phyloP scores from a whole-genome alignment of 441 rosid genomes.

The Mallotus repandus region DNA sequence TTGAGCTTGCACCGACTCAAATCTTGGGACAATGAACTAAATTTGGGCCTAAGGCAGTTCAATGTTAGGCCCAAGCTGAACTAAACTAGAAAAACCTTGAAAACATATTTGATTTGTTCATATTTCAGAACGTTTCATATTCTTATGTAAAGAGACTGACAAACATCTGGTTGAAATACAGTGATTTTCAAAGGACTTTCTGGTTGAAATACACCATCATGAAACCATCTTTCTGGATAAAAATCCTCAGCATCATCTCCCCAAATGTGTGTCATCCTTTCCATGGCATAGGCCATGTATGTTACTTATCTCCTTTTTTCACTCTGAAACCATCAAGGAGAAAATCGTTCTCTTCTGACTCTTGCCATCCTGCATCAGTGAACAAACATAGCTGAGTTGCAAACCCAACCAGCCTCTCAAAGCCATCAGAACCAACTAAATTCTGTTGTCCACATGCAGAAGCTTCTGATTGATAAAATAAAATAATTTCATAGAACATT shows the following conservation, averaged over 20 bases:
- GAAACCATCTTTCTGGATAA: constrained; percentile 46
- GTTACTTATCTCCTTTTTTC: constrained; percentile 36
- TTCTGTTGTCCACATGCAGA: background rate
- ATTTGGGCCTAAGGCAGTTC: no score
- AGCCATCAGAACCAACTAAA: background rate
- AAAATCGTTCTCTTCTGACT: constrained; percentile 31
- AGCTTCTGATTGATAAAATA: background rate
- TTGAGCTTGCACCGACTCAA: no score
- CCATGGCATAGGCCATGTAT: constrained; percentile 26
- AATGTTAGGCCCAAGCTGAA: no score
- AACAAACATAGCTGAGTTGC: background rate
- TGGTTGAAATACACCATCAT: constrained; percentile 28
- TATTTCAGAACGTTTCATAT: no score
- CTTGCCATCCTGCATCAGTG: constrained; percentile 41
- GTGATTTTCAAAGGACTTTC: constrained; percentile 44
- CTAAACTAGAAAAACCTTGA: no score
- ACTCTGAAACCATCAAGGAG: constrained; percentile 44
- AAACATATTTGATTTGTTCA: no score
- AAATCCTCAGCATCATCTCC: constrained; percentile 44
- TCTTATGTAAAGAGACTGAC: no score
- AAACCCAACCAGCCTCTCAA: background rate
- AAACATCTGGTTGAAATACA: constrained; percentile 33
- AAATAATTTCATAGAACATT: background rate
- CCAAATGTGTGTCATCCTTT: constrained; percentile 46
- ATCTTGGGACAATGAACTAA: no score